These are phyloP conservation scores for Ceratocystis colombiana DNA, from an alignment of 2,329 filamentous ascomycete species.

Conservation along the genomic window DNA sequence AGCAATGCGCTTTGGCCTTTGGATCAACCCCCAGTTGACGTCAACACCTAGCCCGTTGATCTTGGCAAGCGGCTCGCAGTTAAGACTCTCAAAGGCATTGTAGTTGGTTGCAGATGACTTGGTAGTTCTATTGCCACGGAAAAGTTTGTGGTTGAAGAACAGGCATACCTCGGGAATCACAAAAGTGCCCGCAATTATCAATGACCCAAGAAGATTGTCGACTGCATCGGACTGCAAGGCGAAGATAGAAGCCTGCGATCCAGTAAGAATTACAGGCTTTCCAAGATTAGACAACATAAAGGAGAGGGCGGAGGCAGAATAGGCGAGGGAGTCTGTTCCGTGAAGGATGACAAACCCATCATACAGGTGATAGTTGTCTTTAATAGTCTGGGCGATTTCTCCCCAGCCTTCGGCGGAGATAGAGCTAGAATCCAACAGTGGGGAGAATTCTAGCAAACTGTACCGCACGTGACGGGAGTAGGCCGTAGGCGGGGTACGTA, in stretches of 20 bases:
- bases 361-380: constrained; percentile 76
- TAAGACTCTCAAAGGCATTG: constrained; percentile 81
- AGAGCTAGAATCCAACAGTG: constrained; percentile 78
- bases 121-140: constrained; percentile 76
- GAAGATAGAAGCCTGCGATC: constrained; percentile 76
- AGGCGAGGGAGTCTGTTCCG: constrained; percentile 80
- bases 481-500: constrained; percentile 69
- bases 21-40: constrained; percentile 69
- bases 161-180: constrained; percentile 87
- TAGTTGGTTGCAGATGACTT: constrained; percentile 83
- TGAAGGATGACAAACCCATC: constrained; percentile 88
- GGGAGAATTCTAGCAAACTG: constrained; percentile 71
- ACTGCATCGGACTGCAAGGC: constrained; percentile 84
- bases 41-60: constrained; percentile 72
- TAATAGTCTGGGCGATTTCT: constrained; percentile 67
- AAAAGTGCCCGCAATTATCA: constrained; percentile 86
- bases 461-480: constrained; percentile 77
- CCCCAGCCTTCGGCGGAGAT: constrained; percentile 82
- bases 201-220: constrained; percentile 76
- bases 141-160: constrained; percentile 87
- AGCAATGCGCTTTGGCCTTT: constrained; percentile 62
- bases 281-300: constrained; percentile 89
- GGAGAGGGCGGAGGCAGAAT: constrained; percentile 79
- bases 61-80: constrained; percentile 67
- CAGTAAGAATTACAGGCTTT: constrained; percentile 82